These are phyloP conservation scores for Marasmius oreades DNA, from an alignment of 1,284 basidiomycete species.

Conservation along the genomic window DNA sequence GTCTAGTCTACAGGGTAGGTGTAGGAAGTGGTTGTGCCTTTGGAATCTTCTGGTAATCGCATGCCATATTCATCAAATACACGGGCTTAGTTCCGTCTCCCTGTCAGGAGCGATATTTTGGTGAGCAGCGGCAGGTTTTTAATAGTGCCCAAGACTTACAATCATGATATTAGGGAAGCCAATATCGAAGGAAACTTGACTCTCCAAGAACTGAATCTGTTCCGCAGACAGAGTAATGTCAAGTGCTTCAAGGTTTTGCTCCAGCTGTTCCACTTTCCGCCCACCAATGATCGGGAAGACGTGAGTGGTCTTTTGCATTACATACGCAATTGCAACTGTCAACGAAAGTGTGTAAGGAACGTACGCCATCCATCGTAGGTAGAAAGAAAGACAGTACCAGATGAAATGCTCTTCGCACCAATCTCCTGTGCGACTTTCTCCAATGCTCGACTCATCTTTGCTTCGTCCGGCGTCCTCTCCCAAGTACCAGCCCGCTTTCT, in stretches of 20 bases:
- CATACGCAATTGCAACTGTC: slow-evolving; percentile 35
- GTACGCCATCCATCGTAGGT: neutral
- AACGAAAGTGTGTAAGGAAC: neutral
- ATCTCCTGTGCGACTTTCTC: slow-evolving; percentile 34
- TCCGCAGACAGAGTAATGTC: slow-evolving; percentile 31
- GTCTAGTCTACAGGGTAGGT: neutral
- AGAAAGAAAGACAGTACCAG: slow-evolving; percentile 16
- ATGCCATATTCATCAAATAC: slow-evolving; percentile 1
- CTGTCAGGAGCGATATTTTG: neutral
- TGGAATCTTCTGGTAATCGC: slow-evolving; percentile 3
- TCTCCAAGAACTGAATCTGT: slow-evolving; percentile 36
- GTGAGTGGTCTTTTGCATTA: slow-evolving; percentile 38
- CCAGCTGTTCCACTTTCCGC: slow-evolving; percentile 39
- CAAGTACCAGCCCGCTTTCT: slow-evolving; percentile 22
- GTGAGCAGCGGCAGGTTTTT: too few species aligned
- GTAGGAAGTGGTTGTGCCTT: slow-evolving; percentile 1
- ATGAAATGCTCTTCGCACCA: slow-evolving; percentile 23
- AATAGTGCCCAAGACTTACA: neutral
- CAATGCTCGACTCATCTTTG: slow-evolving; percentile 29
- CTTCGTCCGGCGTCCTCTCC: slow-evolving; percentile 29
- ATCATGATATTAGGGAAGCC: slow-evolving; percentile 30
- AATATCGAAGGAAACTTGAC: slow-evolving; percentile 29
- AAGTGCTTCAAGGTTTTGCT: slow-evolving; percentile 38
- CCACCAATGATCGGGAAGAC: slow-evolving; percentile 42
- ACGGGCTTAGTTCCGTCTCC: slow-evolving; percentile 8